These are phyloP conservation scores for Eucalyptus sp. DNA, from an alignment of 345 rosid species.

Conservation along the genomic window DNA sequence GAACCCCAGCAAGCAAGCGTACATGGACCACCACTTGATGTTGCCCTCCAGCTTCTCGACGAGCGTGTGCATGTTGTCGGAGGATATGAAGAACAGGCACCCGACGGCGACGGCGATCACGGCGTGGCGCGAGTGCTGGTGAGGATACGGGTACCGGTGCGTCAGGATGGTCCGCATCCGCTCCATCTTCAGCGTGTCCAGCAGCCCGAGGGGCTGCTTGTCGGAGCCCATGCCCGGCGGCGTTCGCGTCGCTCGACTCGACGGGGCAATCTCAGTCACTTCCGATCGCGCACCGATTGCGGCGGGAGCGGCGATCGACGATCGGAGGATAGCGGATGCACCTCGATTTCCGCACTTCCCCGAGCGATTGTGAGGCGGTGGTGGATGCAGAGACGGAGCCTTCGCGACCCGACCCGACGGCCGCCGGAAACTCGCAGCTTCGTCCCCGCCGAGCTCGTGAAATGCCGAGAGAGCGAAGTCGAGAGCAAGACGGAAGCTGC, in stretches of 20 bases:
- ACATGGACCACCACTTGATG: constrained; percentile 99
- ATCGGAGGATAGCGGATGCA: neutral
- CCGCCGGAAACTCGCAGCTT: neutral
- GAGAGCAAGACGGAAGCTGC: neutral
- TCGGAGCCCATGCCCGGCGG: constrained; percentile 37
- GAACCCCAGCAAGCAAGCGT: constrained; percentile 94
- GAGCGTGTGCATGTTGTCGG: constrained; percentile 95
- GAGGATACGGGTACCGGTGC: constrained; percentile 87
- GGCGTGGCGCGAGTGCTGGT: constrained; percentile 97
- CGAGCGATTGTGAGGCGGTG: neutral
- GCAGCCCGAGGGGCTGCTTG: constrained; percentile 25
- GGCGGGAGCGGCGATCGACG: neutral
- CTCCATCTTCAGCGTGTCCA: constrained; percentile 67
- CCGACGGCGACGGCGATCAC: constrained; percentile 86
- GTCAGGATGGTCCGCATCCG: constrained; percentile 82
- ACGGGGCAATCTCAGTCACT: neutral
- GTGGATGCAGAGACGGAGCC: neutral
- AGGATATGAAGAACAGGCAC: constrained; percentile 90
- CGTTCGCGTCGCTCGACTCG: neutral
- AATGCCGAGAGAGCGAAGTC: neutral
- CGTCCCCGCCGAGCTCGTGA: neutral
- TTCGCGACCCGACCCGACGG: neutral
- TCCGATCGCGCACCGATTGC: neutral
- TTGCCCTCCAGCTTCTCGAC: constrained; percentile 78
- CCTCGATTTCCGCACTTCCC: neutral